Evolutionary conservation across 495 filamentous ascomycete genomes (phyloP).

Genomic region (Haplographium delicatum): DNA sequence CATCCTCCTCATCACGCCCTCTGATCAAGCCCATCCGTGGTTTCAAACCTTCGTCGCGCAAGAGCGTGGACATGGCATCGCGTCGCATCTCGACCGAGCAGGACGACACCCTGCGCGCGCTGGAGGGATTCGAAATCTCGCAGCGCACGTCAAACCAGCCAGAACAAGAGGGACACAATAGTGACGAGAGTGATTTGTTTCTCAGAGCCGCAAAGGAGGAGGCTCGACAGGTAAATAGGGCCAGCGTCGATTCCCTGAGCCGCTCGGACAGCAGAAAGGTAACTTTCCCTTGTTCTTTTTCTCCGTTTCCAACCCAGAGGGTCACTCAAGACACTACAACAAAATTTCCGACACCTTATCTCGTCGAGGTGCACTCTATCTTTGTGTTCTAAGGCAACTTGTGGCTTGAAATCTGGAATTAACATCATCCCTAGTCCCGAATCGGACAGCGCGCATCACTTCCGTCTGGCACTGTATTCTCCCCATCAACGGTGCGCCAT

Average conservation of each 20-base stretch:
- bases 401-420: slow-evolving; percentile 16
- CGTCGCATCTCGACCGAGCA: slow-evolving; percentile 34
- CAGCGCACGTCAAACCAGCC: background rate
- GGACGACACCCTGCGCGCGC: slow-evolving; percentile 43
- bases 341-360: slow-evolving; percentile 10
- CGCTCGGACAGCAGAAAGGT: slow-evolving; percentile 17
- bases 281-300: slow-evolving; percentile 8
- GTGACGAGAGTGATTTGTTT: slow-evolving; percentile 45
- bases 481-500: slow-evolving; percentile 11
- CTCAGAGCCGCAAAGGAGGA: slow-evolving; percentile 49
- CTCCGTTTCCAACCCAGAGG: too few relatives aligned
- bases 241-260: slow-evolving; percentile 5
- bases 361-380: slow-evolving; percentile 4
- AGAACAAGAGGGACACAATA: slow-evolving; percentile 25
- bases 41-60: slow-evolving; percentile 46
- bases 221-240: slow-evolving; percentile 26
- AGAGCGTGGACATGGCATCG: slow-evolving; percentile 44
- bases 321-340: too few relatives aligned
- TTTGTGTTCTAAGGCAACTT: slow-evolving; percentile 4
- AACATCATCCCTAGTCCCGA: slow-evolving; percentile 22
- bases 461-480: slow-evolving; percentile 10
- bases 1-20: slow-evolving; percentile 4
- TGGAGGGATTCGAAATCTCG: slow-evolving; percentile 35
- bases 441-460: slow-evolving; percentile 23
- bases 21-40: slow-evolving; percentile 42